These are phyloP conservation scores for Saccharomycopsis vini DNA, from an alignment of 805 yeast species.

Conservation along the genomic window DNA sequence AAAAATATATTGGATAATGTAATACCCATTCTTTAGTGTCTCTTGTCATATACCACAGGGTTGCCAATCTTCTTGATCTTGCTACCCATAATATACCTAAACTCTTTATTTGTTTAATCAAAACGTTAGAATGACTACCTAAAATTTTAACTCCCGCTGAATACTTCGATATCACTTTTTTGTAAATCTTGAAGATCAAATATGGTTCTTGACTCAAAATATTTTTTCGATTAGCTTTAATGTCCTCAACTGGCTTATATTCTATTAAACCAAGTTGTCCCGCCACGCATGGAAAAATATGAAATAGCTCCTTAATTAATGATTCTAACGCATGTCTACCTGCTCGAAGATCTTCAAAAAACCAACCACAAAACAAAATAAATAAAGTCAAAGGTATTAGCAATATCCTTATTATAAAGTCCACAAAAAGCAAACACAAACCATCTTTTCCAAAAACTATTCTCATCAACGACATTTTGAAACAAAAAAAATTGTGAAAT, in stretches of 20 bases:
- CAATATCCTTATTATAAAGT: not conserved
- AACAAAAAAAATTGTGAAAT: too few species aligned
- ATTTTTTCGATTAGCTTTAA: not conserved
- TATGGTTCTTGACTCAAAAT: constrained; percentile 1
- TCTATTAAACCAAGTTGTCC: constrained; percentile 16
- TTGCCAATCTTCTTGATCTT: constrained; percentile 7
- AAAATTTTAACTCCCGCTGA: constrained; percentile 12
- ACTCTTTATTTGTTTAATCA: not conserved
- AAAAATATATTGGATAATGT: constrained; percentile 7
- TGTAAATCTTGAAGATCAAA: not conserved
- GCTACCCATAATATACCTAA: not conserved
- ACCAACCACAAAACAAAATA: constrained; percentile 6
- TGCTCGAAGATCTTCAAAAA: constrained; percentile 3
- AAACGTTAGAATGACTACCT: not conserved
- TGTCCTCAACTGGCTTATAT: constrained; percentile 14
- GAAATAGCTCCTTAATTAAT: constrained; percentile 9
- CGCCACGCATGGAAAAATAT: constrained; percentile 18
- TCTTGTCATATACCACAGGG: constrained; percentile 10
- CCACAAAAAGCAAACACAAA: not conserved
- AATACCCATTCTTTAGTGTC: constrained; percentile 4
- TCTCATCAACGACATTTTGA: constrained; percentile 17
- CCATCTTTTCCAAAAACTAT: constrained; percentile 14
- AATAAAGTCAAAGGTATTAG: constrained; percentile 13
- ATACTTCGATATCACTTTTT: constrained; percentile 9
- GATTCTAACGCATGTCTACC: not conserved